Evolutionary conservation across 2,329 filamentous ascomycete genomes (phyloP).

Genomic region (Pleochaeta shiraiana): DNA sequence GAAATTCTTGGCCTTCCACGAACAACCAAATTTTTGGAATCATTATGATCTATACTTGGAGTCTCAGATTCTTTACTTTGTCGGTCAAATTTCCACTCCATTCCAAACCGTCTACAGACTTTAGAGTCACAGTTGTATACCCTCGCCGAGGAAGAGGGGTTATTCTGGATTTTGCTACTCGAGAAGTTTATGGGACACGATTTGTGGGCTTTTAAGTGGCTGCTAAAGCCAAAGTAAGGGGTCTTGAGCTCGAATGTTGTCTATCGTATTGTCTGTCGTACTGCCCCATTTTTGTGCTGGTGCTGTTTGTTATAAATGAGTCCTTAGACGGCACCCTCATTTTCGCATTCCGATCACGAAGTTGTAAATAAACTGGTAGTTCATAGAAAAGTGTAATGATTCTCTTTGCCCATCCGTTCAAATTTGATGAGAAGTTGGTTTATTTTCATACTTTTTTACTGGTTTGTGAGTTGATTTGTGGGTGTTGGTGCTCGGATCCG

Average conservation of each 20-base stretch:
- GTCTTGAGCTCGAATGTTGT: constrained; percentile 25
- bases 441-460: background rate
- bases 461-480: constrained; percentile 1
- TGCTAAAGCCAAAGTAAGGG: constrained; percentile 40
- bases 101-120: too few relatives aligned
- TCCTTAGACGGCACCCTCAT: constrained; percentile 21
- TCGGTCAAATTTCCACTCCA: too few relatives aligned
- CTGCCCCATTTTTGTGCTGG: constrained; percentile 22
- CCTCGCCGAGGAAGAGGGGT: constrained; percentile 23
- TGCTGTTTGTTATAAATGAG: constrained; percentile 12
- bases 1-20: too few relatives aligned
- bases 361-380: constrained; percentile 12
- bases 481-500: background rate
- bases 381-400: constrained; percentile 9
- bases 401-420: background rate
- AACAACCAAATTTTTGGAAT: too few relatives aligned
- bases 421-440: background rate
- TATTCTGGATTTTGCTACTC: constrained; percentile 23
- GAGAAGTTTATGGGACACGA: constrained; percentile 35
- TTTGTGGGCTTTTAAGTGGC: constrained; percentile 32
- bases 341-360: constrained; percentile 23
- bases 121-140: too few relatives aligned
- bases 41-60: too few relatives aligned
- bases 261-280: constrained; percentile 30
- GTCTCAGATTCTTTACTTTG: too few relatives aligned